A percentile compares a stretch with the other conserved stretches of the same genome.
These are phyloP conservation scores for Sordaria brevicollis DNA, from an alignment of 495 filamentous ascomycete species.

Conservation along the genomic window DNA sequence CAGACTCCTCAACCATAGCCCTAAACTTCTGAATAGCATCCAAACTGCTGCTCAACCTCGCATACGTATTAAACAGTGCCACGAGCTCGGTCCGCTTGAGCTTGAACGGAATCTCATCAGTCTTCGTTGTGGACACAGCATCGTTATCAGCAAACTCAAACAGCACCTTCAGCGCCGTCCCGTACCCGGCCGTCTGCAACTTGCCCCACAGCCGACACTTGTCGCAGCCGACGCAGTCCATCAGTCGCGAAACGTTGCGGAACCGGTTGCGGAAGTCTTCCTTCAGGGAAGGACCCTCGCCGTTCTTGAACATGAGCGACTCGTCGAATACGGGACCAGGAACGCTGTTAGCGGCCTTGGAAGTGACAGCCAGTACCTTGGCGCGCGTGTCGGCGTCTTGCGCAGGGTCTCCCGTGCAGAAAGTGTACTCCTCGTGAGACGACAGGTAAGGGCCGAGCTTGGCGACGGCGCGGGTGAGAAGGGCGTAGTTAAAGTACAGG, in stretches of 20 bases:
- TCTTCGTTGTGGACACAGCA: slow-evolving; percentile 29
- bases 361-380: slow-evolving; percentile 64
- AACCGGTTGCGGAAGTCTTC: slow-evolving; percentile 98
- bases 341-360: slow-evolving; percentile 48
- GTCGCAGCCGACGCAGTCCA: slow-evolving; percentile 99
- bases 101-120: slow-evolving; percentile 42
- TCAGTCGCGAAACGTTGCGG: slow-evolving; percentile 87
- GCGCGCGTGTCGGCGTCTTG: slow-evolving; percentile 72
- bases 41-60: slow-evolving; percentile 70
- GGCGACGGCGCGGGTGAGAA: slow-evolving; percentile 77
- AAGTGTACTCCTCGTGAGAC: slow-evolving; percentile 57
- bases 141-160: slow-evolving; percentile 87
- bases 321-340: slow-evolving; percentile 78
- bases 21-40: slow-evolving; percentile 66
- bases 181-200: slow-evolving; percentile 91
- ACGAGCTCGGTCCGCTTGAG: slow-evolving; percentile 87
- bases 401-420: slow-evolving; percentile 73
- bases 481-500: slow-evolving; percentile 96
- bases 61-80: slow-evolving; percentile 87
- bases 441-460: slow-evolving; percentile 78
- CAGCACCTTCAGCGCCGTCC: slow-evolving; percentile 86
- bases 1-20: slow-evolving; percentile 49
- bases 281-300: slow-evolving; percentile 61
- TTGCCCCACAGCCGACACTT: slow-evolving; percentile 99
- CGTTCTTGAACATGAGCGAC: slow-evolving; percentile 80